Base-by-base conservation (phyloP, 208 protist species). In the Vickermania spadyakhi region DNA sequence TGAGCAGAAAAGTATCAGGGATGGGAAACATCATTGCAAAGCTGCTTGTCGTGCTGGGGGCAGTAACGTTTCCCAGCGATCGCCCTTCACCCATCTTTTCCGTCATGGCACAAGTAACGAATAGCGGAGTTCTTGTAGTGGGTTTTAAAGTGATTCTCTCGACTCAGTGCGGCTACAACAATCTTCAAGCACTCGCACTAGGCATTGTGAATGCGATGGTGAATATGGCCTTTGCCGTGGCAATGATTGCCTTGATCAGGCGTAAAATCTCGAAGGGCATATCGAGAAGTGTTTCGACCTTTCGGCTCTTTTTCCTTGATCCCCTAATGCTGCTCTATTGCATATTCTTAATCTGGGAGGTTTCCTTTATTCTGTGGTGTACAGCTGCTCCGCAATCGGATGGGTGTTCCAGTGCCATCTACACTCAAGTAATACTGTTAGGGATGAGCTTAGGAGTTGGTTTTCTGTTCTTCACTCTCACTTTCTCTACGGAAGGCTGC, bases 1-100 rank as follows among this genome's bases (percentile, higher is more conserved):
- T 54, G 23, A 50, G 0, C 18, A 21, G 72, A 73, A 65, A 36
- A 75, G 23, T 30, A 66, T 7, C 70, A 79, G 64, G 22, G 64
- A 30, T 52, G 64, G 23, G 27, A 36, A 11, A 30, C 68, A 22
- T 50, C 58, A 28, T 52, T 83, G 52, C 62, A 67, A 28, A 23
- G 82, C 5, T 30, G 30, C 0, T 75, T 78, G 25, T 30, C 26
- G 2, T 30, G 52, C 2, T 54, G 62, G 62, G 66, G 61, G 2
- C 45, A 4, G 60, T 69, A 0, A 51, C 64, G 0, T 64, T 89
- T 13, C 86, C 86, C 1, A 73, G 68, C 5, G 86, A 93, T 58
- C 81, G 86, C 3, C 82, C 86, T 1, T 89, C 81, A 27, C 75
- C 77, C 5, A 2, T 78, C n/a, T 89, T 84, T 50, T 63, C 76